Conservation (phyloP, 2,329 filamentous ascomycete genomes). For the Ophiostoma angusticollis region DNA sequence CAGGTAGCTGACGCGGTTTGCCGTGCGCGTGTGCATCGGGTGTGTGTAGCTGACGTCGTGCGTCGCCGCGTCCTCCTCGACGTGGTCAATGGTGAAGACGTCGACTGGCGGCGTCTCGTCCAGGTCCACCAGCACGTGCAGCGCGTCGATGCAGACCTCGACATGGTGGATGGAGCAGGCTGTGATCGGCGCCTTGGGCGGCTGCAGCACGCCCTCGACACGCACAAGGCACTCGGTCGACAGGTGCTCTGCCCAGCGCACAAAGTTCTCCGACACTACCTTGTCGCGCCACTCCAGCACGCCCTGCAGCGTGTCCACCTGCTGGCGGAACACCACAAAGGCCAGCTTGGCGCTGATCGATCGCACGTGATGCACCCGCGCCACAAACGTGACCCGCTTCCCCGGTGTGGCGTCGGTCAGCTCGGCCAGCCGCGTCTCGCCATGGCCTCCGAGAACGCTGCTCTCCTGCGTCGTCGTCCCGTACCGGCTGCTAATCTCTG, state of each 20-base stretch:
- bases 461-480: constrained; percentile 16
- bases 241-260: constrained; percentile 78
- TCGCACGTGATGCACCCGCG: constrained; percentile 65
- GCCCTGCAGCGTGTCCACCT: constrained; percentile 71
- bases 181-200: constrained; percentile 60
- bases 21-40: constrained; percentile 52
- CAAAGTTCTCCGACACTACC: constrained; percentile 57
- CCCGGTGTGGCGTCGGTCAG: constrained; percentile 27
- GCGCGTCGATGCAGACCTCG: constrained; percentile 54
- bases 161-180: constrained; percentile 63
- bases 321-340: constrained; percentile 77
- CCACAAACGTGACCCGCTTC: constrained; percentile 52
- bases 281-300: constrained; percentile 48
- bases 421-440: constrained; percentile 13
- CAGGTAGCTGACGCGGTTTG: constrained; percentile 71
- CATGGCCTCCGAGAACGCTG: constrained; percentile 14
- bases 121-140: constrained; percentile 39
- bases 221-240: constrained; percentile 67
- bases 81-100: constrained; percentile 34
- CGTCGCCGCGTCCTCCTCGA: constrained; percentile 23
- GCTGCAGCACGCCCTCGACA: constrained; percentile 60
- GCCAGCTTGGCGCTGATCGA: constrained; percentile 71
- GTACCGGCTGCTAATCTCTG: constrained; percentile 20
- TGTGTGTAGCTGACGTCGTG: constrained; percentile 47
- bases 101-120: constrained; percentile 36